phyloP scores from a whole-genome alignment of 139 green algal species.

The Nannochloris sp. region DNA sequence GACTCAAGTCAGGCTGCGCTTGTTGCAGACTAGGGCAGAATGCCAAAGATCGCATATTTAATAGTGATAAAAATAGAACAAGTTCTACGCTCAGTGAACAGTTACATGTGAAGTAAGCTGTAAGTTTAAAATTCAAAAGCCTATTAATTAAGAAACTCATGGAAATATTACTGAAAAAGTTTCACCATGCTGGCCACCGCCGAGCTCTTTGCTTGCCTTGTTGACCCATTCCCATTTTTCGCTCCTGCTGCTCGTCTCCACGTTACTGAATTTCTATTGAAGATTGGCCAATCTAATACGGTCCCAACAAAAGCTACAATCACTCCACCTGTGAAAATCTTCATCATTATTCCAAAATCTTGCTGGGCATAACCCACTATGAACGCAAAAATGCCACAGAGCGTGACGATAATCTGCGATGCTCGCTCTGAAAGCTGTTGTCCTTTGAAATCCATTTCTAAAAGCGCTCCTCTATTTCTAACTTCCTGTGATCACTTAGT shows the following conservation, averaged over 20 bases:
- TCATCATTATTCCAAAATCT: conserved; percentile 24
- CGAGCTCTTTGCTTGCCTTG: no score
- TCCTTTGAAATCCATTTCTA: conserved; percentile 27
- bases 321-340: conserved; percentile 9
- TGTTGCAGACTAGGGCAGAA: no score
- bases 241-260: not conserved
- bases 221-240: not conserved
- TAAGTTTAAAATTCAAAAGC: no score
- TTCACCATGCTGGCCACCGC: no score
- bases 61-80: no score
- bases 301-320: not conserved
- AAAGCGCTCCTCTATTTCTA: not conserved
- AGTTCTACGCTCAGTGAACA: no score
- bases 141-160: no score
- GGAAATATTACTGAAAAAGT: no score
- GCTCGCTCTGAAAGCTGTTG: conserved; percentile 15
- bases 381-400: conserved; percentile 6
- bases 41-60: no score
- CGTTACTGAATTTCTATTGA: conserved; percentile 18
- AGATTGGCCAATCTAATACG: conserved; percentile 24
- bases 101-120: no score
- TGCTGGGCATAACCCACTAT: conserved; percentile 10
- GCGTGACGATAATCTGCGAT: not conserved
- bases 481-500: no score
- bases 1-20: no score